Evolutionary conservation across 2,329 filamentous ascomycete genomes (phyloP).

Genomic region (Aspergillus sp.): DNA sequence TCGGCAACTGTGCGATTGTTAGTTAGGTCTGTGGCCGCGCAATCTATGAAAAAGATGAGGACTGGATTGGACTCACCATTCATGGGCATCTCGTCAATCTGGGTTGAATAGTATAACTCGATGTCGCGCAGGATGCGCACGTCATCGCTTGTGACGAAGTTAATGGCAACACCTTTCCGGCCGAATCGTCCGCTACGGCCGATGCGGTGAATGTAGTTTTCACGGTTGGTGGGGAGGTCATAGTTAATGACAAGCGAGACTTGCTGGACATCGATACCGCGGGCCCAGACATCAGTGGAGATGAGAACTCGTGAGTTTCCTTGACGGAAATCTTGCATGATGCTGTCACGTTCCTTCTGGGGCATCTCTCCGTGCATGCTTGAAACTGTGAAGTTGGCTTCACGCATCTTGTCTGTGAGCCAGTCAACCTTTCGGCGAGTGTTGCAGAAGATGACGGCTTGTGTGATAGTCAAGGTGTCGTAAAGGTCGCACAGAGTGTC

Average conservation of each 20-base stretch:
- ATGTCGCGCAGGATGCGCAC: conserved; percentile 97
- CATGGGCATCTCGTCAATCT: conserved; percentile 99
- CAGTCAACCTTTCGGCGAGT: conserved; percentile 98
- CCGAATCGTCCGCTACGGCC: conserved; percentile 94
- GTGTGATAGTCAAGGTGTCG: conserved; percentile 96
- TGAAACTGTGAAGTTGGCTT: conserved; percentile 97
- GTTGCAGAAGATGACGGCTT: conserved; percentile 99
- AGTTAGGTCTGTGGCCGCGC: conserved; percentile 4
- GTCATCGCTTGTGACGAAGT: conserved; percentile 98
- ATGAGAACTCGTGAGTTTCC: conserved; percentile 95
- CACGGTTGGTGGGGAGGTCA: conserved; percentile 94
- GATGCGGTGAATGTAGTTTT: conserved; percentile 99
- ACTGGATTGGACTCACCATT: conserved; percentile 64
- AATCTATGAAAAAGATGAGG: not conserved
- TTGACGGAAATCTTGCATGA: conserved; percentile 98
- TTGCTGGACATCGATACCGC: conserved; percentile 98
- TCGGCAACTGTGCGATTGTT: conserved; percentile 30
- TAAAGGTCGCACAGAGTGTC: conserved; percentile 98
- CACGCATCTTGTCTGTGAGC: conserved; percentile 98
- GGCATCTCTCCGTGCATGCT: conserved; percentile 99
- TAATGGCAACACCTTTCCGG: conserved; percentile 98
- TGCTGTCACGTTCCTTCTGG: conserved; percentile 95
- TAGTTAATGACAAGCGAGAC: conserved; percentile 99
- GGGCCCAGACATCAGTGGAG: conserved; percentile 95
- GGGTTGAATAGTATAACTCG: conserved; percentile 92